phyloP scores from a whole-genome alignment of 2,329 filamentous ascomycete species.

The Cadophora sp. region DNA sequence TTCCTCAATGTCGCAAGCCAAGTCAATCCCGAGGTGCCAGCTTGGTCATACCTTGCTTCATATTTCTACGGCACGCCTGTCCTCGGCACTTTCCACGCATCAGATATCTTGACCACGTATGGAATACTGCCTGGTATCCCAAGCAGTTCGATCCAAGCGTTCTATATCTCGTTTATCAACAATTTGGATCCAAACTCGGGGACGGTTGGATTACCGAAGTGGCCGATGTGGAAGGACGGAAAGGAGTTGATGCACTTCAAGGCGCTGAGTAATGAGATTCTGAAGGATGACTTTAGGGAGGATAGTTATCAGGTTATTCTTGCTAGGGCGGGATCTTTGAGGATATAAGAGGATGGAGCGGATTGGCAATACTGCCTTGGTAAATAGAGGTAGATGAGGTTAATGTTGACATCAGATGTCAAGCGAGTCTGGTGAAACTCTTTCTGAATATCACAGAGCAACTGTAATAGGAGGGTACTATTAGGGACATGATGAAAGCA shows the following conservation, averaged over 20 bases:
- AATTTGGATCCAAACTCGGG: slow-evolving; percentile 70
- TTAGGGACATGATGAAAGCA: too few relatives aligned
- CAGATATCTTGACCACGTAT: slow-evolving; percentile 68
- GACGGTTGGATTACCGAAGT: slow-evolving; percentile 46
- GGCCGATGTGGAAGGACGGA: slow-evolving; percentile 60
- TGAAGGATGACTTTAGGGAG: slow-evolving; percentile 56
- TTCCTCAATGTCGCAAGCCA: slow-evolving; percentile 59
- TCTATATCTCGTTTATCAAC: slow-evolving; percentile 77
- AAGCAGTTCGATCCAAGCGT: slow-evolving; percentile 67
- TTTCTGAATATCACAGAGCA: too few relatives aligned
- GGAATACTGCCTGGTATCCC: slow-evolving; percentile 41
- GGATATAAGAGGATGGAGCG: slow-evolving; percentile 26
- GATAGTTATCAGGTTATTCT: slow-evolving; percentile 52
- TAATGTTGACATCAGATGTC: not conserved
- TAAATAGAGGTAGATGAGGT: not conserved
- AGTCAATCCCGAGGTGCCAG: slow-evolving; percentile 62
- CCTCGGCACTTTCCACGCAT: slow-evolving; percentile 77
- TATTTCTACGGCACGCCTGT: slow-evolving; percentile 76
- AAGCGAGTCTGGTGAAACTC: not conserved
- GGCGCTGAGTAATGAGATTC: slow-evolving; percentile 45
- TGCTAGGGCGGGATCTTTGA: slow-evolving; percentile 35
- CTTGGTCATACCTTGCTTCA: slow-evolving; percentile 78
- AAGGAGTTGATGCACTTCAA: slow-evolving; percentile 59
- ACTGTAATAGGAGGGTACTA: too few relatives aligned
- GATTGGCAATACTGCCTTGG: not conserved